Evolutionary conservation across 2,329 filamentous ascomycete genomes (phyloP).

Genomic region (Colletotrichum brevisporum): DNA sequence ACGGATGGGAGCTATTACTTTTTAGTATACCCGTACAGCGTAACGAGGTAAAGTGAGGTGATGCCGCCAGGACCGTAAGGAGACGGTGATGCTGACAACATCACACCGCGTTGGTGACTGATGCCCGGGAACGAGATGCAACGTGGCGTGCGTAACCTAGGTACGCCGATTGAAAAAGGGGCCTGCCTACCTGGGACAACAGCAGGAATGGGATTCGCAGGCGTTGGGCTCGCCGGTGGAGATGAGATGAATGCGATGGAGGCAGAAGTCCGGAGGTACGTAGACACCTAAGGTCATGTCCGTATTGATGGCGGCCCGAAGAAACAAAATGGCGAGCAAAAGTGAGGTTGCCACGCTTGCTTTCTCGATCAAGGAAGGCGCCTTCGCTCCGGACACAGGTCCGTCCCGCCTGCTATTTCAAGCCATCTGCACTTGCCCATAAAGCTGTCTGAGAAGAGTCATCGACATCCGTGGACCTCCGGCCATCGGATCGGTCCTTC

Average conservation of each 20-base stretch:
- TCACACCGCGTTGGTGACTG: background rate
- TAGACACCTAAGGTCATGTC: too few relatives aligned
- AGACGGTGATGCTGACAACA: background rate
- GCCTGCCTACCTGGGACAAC: slow-evolving; percentile 26
- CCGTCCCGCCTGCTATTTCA: slow-evolving; percentile 26
- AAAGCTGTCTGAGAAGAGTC: slow-evolving; percentile 1
- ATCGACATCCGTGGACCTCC: slow-evolving; percentile 21
- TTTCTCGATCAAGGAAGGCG: too few relatives aligned
- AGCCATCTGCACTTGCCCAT: slow-evolving; percentile 10
- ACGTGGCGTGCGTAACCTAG: slow-evolving; percentile 14
- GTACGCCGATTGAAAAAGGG: slow-evolving; percentile 8
- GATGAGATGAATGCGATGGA: slow-evolving; percentile 15
- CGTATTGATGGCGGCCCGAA: slow-evolving; percentile 12
- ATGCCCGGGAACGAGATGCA: slow-evolving; percentile 22
- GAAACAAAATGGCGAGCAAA: background rate
- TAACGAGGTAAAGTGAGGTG: slow-evolving; percentile 17
- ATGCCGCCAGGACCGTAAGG: slow-evolving; percentile 13
- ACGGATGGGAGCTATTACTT: too few relatives aligned
- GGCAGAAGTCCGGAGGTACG: slow-evolving; percentile 10
- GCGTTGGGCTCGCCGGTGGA: slow-evolving; percentile 21
- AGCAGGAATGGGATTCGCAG: slow-evolving; percentile 21
- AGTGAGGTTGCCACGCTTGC: background rate
- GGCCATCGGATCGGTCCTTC: slow-evolving; percentile 29
- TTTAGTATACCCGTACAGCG: too few relatives aligned
- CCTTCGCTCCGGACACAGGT: too few relatives aligned